Percentiles rank a stretch among this genome's conserved stretches.
Evolutionary conservation across 306 rosid species (phyloP).

Genomic region (Quercus wislizeni): DNA sequence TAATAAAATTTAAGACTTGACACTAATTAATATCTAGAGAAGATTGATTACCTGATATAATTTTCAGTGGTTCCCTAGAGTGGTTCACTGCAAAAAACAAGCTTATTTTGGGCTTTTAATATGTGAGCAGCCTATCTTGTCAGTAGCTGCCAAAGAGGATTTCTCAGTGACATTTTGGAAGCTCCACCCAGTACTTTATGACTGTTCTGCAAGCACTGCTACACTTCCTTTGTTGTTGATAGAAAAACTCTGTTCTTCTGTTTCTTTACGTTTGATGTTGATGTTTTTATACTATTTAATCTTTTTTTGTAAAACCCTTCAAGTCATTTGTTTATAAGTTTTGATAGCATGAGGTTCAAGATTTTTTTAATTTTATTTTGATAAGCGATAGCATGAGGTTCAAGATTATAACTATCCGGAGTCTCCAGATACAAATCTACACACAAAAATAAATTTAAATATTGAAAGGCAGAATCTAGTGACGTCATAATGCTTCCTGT

Average conservation of each 20-base stretch:
- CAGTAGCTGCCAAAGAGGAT: not conserved
- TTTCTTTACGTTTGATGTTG: not conserved
- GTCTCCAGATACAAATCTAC: too few species aligned
- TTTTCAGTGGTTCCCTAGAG: conserved; percentile 6
- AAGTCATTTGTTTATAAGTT: not conserved
- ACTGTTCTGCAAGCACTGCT: not conserved
- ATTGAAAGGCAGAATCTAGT: too few species aligned
- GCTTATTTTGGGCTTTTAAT: not conserved
- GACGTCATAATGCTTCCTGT: too few species aligned
- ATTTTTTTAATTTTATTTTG: too few species aligned
- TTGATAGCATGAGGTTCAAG: not conserved
- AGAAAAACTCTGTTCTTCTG: not conserved
- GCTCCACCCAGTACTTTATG: not conserved
- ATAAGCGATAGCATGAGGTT: not conserved
- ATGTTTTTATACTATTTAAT: not conserved
- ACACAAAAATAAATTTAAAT: too few species aligned
- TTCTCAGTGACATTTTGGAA: not conserved
- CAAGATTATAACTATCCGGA: not conserved
- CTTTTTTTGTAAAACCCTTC: not conserved
- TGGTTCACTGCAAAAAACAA: not conserved
- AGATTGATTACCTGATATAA: not conserved
- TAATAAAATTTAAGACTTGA: conserved; percentile 4
- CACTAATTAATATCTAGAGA: not conserved
- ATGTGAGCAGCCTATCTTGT: not conserved
- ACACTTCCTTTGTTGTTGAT: not conserved